These are phyloP conservation scores for Mortierella sp. DNA, from an alignment of 371 early-diverging fungal genomes.

Conservation along the genomic window DNA sequence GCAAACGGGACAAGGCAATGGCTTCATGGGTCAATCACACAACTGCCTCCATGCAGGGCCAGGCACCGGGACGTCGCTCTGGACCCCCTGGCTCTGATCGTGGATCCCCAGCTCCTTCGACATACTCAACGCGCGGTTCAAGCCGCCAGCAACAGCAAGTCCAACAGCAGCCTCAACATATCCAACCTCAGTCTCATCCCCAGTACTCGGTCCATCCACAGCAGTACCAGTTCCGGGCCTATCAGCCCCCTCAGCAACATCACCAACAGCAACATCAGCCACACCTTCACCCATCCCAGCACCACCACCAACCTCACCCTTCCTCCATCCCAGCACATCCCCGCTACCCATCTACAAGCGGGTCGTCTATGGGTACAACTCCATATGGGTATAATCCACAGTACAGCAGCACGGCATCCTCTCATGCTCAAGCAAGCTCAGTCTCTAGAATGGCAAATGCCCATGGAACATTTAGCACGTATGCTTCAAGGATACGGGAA, in stretches of 20 bases:
- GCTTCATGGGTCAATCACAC: conserved; percentile 37
- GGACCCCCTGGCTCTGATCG: conserved; percentile 2
- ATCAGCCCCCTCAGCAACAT: conserved; percentile 12
- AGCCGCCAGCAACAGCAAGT: conserved; percentile 26
- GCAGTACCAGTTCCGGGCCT: conserved; percentile 6
- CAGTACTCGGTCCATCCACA: conserved; percentile 6
- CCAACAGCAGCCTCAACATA: conserved; percentile 12
- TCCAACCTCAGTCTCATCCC: conserved; percentile 11
- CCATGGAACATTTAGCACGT: conserved; percentile 48
- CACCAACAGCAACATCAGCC: conserved; percentile 7
- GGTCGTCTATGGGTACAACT: neutral
- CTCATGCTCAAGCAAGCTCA: conserved; percentile 6
- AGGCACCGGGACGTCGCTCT: conserved; percentile 3
- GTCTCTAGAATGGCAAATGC: conserved; percentile 31
- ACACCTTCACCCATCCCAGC: conserved; percentile 9
- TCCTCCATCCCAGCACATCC: conserved; percentile 8
- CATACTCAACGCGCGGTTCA: conserved; percentile 15
- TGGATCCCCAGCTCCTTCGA: conserved; percentile 27
- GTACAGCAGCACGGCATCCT: neutral
- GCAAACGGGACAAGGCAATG: conserved; percentile 3
- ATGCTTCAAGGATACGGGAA: conserved; percentile 55
- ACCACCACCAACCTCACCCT: conserved; percentile 8
- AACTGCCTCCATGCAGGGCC: conserved; percentile 34
- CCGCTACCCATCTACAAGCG: conserved; percentile 2
- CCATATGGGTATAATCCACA: neutral